Base-by-base conservation (phyloP, 495 filamentous ascomycete species). In the Penicillium maclennaniae region DNA sequence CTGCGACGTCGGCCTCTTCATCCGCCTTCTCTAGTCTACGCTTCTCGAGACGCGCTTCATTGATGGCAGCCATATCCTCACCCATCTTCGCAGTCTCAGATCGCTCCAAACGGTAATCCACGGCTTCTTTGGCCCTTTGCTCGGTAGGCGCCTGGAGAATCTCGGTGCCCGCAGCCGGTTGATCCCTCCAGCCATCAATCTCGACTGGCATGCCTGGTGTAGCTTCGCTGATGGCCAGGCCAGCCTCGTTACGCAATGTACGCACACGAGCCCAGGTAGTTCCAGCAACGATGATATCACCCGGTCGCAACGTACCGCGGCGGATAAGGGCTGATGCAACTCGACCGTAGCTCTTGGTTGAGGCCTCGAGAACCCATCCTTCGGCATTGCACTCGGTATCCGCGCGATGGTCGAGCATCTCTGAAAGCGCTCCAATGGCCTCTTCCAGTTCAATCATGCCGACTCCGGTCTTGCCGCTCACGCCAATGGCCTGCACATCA, bases 401-500 rank as follows among this genome's bases (percentile, higher is more conserved):
- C 39, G 91, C 88, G 45, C 93, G 85, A 56, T 92, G 85, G 58
- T 99, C 93, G 3, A 96, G 78, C 59, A 97, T 83, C 63, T 99
- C 95, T 1, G 89, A 86, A 4, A 92, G 81, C 0, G 87, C 83
- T 17, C 93, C 71, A 25, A 88, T 87, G 23, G 89, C 88, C 69
- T 97, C 95, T 72, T 97, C 95, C 16, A 99, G 77, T 46, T 95
- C 90, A 6, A 83, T 70, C 85, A 99, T 96, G 49, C 95, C 95
- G 62, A 87, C 78, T 19, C 95, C 95, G 1, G 92, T 96, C 73
- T 92, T 97, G 21, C 92, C 95, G 62, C 88, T 93, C 17, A 97
- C 91, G 45, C 77, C 80, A 25, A 97, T 89, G 12, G 87, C 89
- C 68, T 97, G 93, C 23, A 91, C 89, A 49, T 99, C 95, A 51